Evolutionary conservation across 176 grass and related monocot genomes (phyloP).

Genomic region (Aechmea fasciata): DNA sequence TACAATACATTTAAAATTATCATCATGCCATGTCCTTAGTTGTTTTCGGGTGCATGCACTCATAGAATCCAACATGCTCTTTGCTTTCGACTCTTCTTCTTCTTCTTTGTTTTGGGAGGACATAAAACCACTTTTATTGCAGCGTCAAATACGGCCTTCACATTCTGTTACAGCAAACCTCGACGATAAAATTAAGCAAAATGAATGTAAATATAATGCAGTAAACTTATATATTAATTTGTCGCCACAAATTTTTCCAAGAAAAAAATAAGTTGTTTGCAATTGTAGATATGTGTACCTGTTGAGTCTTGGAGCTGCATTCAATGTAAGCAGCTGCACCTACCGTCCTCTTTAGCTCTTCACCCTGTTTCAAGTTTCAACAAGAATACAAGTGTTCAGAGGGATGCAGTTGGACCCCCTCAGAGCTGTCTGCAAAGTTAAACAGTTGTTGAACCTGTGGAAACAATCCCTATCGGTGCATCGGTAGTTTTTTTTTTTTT

Average conservation of each 20-base stretch:
- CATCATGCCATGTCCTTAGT: neutral
- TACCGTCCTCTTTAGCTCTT: conserved; percentile 49
- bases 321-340: conserved; percentile 52
- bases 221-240: neutral
- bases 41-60: neutral
- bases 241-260: neutral
- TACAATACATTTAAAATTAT: neutral
- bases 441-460: no score
- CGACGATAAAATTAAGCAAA: neutral
- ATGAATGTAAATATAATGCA: no score
- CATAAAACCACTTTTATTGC: conserved; percentile 66
- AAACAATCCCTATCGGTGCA: no score
- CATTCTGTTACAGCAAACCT: conserved; percentile 42
- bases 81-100: conserved; percentile 56
- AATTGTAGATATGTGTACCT: conserved; percentile 23
- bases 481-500: no score
- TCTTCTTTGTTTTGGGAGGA: conserved; percentile 66
- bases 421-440: no score
- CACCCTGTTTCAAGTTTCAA: conserved; percentile 37
- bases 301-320: conserved; percentile 66
- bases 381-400: neutral
- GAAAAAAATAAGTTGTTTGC: neutral
- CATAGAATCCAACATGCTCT: conserved; percentile 63
- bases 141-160: conserved; percentile 63
- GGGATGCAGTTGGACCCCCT: no score